A percentile compares a stretch with the other conserved stretches of the same genome.
Evolutionary conservation across 1,284 basidiomycete species (phyloP).

Genomic region (Cutaneotrichosporon sp.): DNA sequence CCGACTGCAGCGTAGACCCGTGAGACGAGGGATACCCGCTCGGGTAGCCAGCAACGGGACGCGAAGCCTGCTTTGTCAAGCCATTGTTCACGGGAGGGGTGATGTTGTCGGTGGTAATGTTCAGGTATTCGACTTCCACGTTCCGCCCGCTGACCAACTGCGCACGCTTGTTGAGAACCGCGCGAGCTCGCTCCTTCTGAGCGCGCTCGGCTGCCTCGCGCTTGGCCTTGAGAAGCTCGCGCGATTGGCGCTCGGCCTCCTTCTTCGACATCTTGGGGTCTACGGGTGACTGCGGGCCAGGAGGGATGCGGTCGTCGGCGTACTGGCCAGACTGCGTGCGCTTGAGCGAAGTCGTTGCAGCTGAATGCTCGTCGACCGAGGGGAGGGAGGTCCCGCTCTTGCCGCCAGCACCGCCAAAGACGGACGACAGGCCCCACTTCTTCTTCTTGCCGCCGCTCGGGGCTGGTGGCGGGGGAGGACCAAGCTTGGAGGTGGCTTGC

Average conservation of each 20-base stretch:
- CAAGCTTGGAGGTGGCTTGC: slow-evolving; percentile 13
- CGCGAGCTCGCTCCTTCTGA: slow-evolving; percentile 79
- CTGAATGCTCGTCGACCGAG: slow-evolving; percentile 61
- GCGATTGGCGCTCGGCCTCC: slow-evolving; percentile 78
- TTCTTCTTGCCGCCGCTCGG: slow-evolving; percentile 52
- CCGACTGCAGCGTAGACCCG: background rate
- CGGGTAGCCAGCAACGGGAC: background rate
- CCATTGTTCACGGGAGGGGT: background rate
- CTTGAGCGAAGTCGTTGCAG: slow-evolving; percentile 62
- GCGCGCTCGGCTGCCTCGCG: slow-evolving; percentile 71
- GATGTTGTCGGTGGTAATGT: background rate
- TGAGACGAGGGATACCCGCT: background rate
- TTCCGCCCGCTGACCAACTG: slow-evolving; percentile 59
- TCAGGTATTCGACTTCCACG: slow-evolving; percentile 28
- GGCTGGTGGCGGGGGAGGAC: slow-evolving; percentile 15
- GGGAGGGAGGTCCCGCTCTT: slow-evolving; percentile 58
- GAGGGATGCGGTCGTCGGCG: slow-evolving; percentile 61
- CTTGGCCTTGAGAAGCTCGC: slow-evolving; percentile 84
- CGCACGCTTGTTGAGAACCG: slow-evolving; percentile 90
- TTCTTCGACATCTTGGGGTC: slow-evolving; percentile 88
- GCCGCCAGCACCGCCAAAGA: slow-evolving; percentile 74
- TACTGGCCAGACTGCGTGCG: slow-evolving; percentile 76
- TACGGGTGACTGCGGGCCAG: slow-evolving; percentile 22
- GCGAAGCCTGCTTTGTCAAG: background rate
- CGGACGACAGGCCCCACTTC: slow-evolving; percentile 56